Conservation (phyloP, 2,329 filamentous ascomycete genomes). For the Neopestalotiopsis sp. region DNA sequence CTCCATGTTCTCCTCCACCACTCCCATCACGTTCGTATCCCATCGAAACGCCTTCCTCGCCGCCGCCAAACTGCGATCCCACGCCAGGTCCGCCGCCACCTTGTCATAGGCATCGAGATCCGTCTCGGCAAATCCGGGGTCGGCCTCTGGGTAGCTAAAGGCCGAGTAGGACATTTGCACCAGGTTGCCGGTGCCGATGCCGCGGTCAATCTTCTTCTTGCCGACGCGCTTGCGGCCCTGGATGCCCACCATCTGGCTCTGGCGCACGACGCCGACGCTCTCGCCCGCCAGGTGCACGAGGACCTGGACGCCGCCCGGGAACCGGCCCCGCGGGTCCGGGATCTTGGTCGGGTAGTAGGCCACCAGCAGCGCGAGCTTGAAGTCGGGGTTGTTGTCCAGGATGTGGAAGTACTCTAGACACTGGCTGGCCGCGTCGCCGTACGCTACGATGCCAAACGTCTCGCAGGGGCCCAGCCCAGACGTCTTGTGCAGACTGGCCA, state of each 20-base stretch:
- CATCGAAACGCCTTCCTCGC: constrained; percentile 69
- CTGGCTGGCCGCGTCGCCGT: constrained; percentile 47
- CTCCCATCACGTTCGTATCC: constrained; percentile 66
- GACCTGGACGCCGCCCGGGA: constrained; percentile 44
- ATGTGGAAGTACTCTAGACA: constrained; percentile 53
- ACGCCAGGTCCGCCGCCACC: constrained; percentile 69
- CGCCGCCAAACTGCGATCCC: constrained; percentile 66
- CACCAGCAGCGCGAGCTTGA: constrained; percentile 47
- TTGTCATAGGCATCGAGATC: constrained; percentile 72
- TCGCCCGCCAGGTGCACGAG: constrained; percentile 48
- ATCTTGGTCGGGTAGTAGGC: constrained; percentile 52
- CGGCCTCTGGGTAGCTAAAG: constrained; percentile 49
- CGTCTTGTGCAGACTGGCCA: constrained; percentile 39
- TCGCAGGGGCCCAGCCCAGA: constrained; percentile 45
- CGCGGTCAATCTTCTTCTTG: constrained; percentile 40
- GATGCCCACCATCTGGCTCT: constrained; percentile 50
- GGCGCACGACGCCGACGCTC: constrained; percentile 47
- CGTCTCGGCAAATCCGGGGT: constrained; percentile 73
- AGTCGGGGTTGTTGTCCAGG: constrained; percentile 49
- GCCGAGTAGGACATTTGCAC: constrained; percentile 43
- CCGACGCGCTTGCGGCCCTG: constrained; percentile 48
- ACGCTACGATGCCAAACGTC: constrained; percentile 50
- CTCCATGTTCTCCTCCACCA: constrained; percentile 70
- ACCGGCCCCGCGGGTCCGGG: constrained; percentile 47
- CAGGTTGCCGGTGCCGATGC: constrained; percentile 43